A percentile compares a stretch with the other conserved stretches of the same genome.
Evolutionary conservation across 148 eudicot species (phyloP).

Genomic region (Vaccinium vitisidaea): DNA sequence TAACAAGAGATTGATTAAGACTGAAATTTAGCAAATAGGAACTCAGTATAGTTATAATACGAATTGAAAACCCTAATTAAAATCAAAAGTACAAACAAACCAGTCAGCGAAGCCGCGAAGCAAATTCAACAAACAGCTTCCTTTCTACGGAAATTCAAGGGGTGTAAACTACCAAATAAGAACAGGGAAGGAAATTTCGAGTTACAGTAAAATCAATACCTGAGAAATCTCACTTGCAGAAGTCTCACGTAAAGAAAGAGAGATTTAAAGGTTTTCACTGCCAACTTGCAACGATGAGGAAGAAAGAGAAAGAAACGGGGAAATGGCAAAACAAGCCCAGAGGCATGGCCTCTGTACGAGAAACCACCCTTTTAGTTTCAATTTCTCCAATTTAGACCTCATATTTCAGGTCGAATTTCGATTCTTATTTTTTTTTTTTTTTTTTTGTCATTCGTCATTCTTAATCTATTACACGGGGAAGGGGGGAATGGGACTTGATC

Average conservation of each 20-base stretch:
- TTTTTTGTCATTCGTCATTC: too few species aligned
- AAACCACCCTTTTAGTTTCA: neutral
- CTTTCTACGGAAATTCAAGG: neutral
- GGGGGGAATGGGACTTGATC: too few species aligned
- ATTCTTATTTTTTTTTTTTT: too few species aligned
- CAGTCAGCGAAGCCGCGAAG: neutral
- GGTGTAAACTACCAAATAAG: neutral
- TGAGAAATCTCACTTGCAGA: slow-evolving; percentile 11
- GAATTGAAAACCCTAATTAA: slow-evolving; percentile 4
- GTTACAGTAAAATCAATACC: neutral
- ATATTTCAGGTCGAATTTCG: neutral
- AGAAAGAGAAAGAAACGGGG: neutral
- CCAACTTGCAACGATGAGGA: neutral
- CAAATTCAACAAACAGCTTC: neutral
- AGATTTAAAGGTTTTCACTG: neutral
- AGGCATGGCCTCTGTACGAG: neutral
- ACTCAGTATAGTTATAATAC: neutral
- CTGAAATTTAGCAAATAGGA: neutral
- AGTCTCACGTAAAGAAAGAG: neutral
- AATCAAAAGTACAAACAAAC: neutral
- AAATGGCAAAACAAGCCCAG: neutral
- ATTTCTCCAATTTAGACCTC: neutral
- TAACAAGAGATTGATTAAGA: neutral
- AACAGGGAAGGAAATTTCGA: neutral
- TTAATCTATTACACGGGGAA: too few species aligned